Percentiles rank a stretch among this genome's conserved stretches.
phyloP scores from a whole-genome alignment of 805 yeast species.

The Sugiyamaella smithiae region DNA sequence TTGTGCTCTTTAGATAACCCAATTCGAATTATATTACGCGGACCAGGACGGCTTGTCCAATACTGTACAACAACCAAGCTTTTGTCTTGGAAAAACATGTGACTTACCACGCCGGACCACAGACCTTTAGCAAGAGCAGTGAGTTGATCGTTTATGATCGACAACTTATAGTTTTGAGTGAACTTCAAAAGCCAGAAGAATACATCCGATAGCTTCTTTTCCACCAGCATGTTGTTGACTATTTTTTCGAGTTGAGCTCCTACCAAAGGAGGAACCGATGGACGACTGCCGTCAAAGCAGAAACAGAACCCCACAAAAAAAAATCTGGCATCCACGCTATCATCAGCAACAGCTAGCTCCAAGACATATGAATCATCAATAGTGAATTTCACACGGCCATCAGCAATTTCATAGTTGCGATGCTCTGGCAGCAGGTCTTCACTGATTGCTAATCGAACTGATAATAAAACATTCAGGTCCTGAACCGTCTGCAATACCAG shows the following conservation, averaged over 20 bases:
- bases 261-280: conserved; percentile 35
- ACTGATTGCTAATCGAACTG: conserved; percentile 69
- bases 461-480: conserved; percentile 68
- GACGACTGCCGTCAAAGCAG: conserved; percentile 41
- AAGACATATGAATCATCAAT: conserved; percentile 66
- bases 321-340: conserved; percentile 60
- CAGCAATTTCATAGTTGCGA: conserved; percentile 57
- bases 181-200: conserved; percentile 57
- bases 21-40: conserved; percentile 56
- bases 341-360: conserved; percentile 72
- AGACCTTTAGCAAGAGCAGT: conserved; percentile 47
- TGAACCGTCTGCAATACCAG: conserved; percentile 59
- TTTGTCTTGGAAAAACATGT: conserved; percentile 53
- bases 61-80: conserved; percentile 57
- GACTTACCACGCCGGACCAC: conserved; percentile 62
- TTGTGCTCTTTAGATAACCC: conserved; percentile 49
- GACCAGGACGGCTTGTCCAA: conserved; percentile 55
- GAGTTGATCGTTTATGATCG: conserved; percentile 57
- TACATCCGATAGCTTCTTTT: conserved; percentile 48
- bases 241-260: conserved; percentile 49
- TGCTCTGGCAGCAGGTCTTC: conserved; percentile 60
- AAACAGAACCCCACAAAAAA: conserved; percentile 76
- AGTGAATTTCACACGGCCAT: conserved; percentile 72
- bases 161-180: conserved; percentile 62
- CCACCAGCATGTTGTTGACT: conserved; percentile 52